phyloP scores from a whole-genome alignment of 2,329 filamentous ascomycete genomes.

The Ceratocystis albifundus region DNA sequence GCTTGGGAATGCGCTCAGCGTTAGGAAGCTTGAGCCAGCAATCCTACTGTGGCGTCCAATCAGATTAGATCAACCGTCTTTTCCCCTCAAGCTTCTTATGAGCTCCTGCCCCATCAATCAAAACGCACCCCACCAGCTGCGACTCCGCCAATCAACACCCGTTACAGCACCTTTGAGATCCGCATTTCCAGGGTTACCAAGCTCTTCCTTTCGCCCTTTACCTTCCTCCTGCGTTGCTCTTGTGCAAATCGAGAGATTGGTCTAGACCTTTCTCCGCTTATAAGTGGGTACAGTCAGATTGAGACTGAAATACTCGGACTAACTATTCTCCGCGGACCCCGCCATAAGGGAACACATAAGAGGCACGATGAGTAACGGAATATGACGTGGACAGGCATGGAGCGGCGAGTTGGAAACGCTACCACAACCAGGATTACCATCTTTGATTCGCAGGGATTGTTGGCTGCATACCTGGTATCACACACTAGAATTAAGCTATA shows the following conservation, averaged over 20 bases:
- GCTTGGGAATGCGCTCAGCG: not conserved
- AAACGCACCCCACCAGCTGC: not conserved
- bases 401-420: not conserved
- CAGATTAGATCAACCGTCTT: too few species aligned
- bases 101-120: not conserved
- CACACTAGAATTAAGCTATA: not conserved
- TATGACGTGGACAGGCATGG: not conserved
- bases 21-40: not conserved
- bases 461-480: not conserved
- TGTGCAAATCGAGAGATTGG: not conserved
- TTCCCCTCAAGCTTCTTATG: not conserved
- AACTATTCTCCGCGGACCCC: not conserved
- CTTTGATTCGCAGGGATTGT: not conserved
- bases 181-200: constrained; percentile 2
- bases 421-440: not conserved
- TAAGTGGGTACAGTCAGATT: not conserved
- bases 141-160: not conserved
- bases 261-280: constrained; percentile 4
- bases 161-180: not conserved
- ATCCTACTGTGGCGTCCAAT: not conserved
- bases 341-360: not conserved
- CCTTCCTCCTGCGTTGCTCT: too few species aligned
- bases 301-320: not conserved
- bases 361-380: not conserved
- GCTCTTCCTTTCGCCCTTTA: not conserved